phyloP scores from a whole-genome alignment of 2,329 filamentous ascomycete genomes.

The Aureobasidium sp. region DNA sequence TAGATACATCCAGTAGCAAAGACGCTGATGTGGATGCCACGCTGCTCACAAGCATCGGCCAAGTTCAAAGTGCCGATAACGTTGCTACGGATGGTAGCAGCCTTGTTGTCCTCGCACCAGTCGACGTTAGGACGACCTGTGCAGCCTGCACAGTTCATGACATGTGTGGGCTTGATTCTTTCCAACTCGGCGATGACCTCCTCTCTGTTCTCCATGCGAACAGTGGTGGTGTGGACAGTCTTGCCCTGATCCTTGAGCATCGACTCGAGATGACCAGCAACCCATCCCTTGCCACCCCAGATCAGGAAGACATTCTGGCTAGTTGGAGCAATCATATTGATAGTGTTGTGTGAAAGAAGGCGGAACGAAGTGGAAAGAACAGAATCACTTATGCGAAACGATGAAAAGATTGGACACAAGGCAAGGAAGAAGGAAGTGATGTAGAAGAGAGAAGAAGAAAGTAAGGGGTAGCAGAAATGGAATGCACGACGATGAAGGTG shows the following conservation, averaged over 20 bases:
- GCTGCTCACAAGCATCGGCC: conserved; percentile 53
- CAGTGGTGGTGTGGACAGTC: conserved; percentile 53
- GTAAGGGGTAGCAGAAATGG: not conserved
- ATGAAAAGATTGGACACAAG: not conserved
- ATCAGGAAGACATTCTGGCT: conserved; percentile 48
- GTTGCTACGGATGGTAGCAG: conserved; percentile 61
- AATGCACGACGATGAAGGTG: not conserved
- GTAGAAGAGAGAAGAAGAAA: not conserved
- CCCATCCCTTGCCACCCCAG: conserved; percentile 59
- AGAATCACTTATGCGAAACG: not conserved
- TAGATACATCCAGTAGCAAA: conserved; percentile 63
- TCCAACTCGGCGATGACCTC: conserved; percentile 52
- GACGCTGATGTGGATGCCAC: conserved; percentile 56
- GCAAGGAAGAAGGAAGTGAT: not conserved
- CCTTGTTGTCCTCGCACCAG: conserved; percentile 65
- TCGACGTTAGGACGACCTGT: conserved; percentile 63
- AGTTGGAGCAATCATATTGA: not conserved
- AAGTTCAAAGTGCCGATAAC: conserved; percentile 59
- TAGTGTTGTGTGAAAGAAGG: too few species aligned
- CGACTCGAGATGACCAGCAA: conserved; percentile 54
- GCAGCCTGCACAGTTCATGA: conserved; percentile 59
- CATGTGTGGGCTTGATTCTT: conserved; percentile 56
- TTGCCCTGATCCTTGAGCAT: conserved; percentile 55
- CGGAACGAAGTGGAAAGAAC: not conserved
- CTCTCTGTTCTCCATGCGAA: conserved; percentile 59